These are phyloP conservation scores for Penicillium expansum DNA, from an alignment of 2,329 filamentous ascomycete genomes.

Conservation along the genomic window DNA sequence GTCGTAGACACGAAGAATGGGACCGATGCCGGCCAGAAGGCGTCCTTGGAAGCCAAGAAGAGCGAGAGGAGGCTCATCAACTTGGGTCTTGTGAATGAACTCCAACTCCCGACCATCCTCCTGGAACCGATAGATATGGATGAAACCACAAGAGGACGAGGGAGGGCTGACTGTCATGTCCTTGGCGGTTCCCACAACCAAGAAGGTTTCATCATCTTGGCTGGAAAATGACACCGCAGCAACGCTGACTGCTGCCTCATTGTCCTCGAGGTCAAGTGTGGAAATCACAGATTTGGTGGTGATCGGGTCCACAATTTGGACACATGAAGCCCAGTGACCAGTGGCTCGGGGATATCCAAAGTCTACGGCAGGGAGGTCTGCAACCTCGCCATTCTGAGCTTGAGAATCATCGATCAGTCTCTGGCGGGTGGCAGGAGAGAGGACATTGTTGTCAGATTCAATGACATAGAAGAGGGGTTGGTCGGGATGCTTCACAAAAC, in stretches of 20 bases:
- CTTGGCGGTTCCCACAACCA: slow-evolving; percentile 93
- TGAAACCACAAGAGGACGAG: slow-evolving; percentile 73
- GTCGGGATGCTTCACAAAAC: slow-evolving; percentile 83
- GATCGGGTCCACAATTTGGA: slow-evolving; percentile 84
- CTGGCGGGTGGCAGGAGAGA: slow-evolving; percentile 74
- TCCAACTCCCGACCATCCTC: slow-evolving; percentile 85
- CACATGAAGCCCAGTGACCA: slow-evolving; percentile 92
- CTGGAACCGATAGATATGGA: slow-evolving; percentile 88
- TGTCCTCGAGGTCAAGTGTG: slow-evolving; percentile 78
- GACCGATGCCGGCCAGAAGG: slow-evolving; percentile 79
- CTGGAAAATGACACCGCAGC: slow-evolving; percentile 82
- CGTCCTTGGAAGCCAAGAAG: slow-evolving; percentile 90
- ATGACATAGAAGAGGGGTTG: slow-evolving; percentile 90
- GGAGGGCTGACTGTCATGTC: slow-evolving; percentile 78
- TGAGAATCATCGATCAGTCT: slow-evolving; percentile 70
- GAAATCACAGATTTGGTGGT: slow-evolving; percentile 70
- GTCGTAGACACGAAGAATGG: slow-evolving; percentile 82
- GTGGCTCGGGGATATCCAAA: slow-evolving; percentile 84
- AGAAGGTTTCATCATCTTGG: slow-evolving; percentile 82
- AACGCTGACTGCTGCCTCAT: slow-evolving; percentile 86
- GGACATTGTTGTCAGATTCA: slow-evolving; percentile 86
- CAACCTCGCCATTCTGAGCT: slow-evolving; percentile 69
- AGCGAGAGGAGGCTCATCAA: slow-evolving; percentile 86
- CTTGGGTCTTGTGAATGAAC: slow-evolving; percentile 93
- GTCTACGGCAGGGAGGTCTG: slow-evolving; percentile 69